Base-by-base conservation (phyloP, 1,139 yeast genomes). In the Pichia sp. region DNA sequence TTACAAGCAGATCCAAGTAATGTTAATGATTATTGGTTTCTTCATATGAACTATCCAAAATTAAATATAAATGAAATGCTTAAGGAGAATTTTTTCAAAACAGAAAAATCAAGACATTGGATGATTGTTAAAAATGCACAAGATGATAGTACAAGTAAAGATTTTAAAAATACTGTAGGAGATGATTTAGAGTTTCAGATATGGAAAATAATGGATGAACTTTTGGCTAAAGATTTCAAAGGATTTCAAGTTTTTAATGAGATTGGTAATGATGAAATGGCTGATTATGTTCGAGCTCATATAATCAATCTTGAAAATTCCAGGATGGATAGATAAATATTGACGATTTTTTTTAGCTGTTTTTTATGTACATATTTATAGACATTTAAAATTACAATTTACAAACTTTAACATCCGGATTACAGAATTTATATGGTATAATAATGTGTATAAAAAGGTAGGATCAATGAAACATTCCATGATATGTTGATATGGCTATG, bases 21-120 rank as follows among this genome's bases (percentile, higher is more conserved):
- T 41, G 30, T 36, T n/a, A 42, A 51, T 12, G 44, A 45, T 30
- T 56, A 43, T 33, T 54, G 58, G 40, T 60, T 60, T 39, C 45
- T 59, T 40, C 64, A 60, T 44, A 46, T 59, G 41, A 60, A 60
- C 37, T 56, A 59, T 40, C 64, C 64, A 2, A 60, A 60, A 35
- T 38, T 60, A 22, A 45, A 54, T 25, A 37, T 57, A 9, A 52
- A 54, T 39, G 36, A 52, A 30, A 41, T 57, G 34, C 26, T 45
- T 3, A 43, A 47, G 2, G 43, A 51, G 26, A 47, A 51, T 4
- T 56, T 47, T 42, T 54, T 52, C 30, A 46, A 48, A 35, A 47
- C 46, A 30, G 37, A 47, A 23, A 50, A 23, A n/a, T 12, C 52
- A 16, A 47, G 63, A 30, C 41, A 54, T 26, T 59, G 61, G 61